Percentiles rank a stretch among this genome's conserved stretches.
phyloP scores from a whole-genome alignment of 495 filamentous ascomycete genomes.

The Lindgomyces ingoldianus region DNA sequence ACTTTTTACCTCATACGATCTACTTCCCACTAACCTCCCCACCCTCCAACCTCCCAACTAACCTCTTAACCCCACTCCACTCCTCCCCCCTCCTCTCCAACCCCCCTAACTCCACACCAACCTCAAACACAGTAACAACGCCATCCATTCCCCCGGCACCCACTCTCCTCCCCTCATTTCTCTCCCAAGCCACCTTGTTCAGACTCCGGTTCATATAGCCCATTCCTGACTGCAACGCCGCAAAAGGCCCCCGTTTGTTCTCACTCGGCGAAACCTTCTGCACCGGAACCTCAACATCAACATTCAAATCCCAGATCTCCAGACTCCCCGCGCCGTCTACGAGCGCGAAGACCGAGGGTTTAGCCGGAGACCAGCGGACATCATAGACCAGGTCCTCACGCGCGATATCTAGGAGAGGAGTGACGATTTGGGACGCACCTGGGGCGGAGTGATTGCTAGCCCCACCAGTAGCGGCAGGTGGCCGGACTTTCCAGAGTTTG shows the following conservation, averaged over 20 bases:
- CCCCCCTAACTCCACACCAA: constrained; percentile 79
- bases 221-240: constrained; percentile 52
- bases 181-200: constrained; percentile 93
- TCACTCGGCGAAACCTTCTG: constrained; percentile 69
- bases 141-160: constrained; percentile 91
- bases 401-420: constrained; percentile 81
- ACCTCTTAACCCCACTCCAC: constrained; percentile 85
- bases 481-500: constrained; percentile 90
- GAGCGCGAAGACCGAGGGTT: constrained; percentile 87
- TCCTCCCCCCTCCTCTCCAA: constrained; percentile 82
- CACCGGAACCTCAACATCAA: constrained; percentile 88
- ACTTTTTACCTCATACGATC: too few species aligned
- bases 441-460: constrained; percentile 42
- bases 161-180: constrained; percentile 77
- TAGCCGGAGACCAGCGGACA: constrained; percentile 87
- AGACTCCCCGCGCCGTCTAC: constrained; percentile 93
- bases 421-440: constrained; percentile 51
- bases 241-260: constrained; percentile 54
- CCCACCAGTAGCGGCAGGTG: constrained; percentile 64
- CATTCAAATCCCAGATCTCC: constrained; percentile 92
- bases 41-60: constrained; percentile 68
- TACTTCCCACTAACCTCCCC: too few species aligned
- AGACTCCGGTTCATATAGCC: constrained; percentile 68
- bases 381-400: constrained; percentile 97
- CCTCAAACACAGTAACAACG: constrained; percentile 87